Conservation (phyloP, 352 stramenopile genomes). For the Globisporangium spiculum region DNA sequence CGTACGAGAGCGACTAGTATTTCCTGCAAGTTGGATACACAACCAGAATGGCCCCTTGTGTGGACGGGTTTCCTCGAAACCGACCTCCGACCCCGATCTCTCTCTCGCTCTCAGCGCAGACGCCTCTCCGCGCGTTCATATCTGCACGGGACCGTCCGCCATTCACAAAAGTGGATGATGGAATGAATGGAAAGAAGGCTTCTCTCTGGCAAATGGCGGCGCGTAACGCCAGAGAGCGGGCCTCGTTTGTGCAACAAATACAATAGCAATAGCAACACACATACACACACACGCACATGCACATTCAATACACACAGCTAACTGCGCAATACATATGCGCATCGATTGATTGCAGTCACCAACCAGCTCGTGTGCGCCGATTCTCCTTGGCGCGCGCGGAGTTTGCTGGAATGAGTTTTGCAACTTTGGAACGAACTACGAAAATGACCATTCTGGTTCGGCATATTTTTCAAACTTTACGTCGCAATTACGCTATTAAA, state of each 20-base stretch:
- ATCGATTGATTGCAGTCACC: not conserved
- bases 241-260: constrained; percentile 16
- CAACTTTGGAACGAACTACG: too few relatives aligned
- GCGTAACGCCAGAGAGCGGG: not conserved
- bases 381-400: too few relatives aligned
- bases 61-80: constrained; percentile 7
- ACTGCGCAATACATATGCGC: not conserved
- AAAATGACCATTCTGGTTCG: too few relatives aligned
- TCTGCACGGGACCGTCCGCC: constrained; percentile 16
- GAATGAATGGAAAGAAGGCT: not conserved
- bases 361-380: too few relatives aligned
- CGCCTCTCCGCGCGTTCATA: constrained; percentile 6
- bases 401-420: too few relatives aligned
- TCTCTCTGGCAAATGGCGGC: constrained; percentile 8
- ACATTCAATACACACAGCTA: not conserved
- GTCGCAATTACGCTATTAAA: not conserved
- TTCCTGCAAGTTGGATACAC: constrained; percentile 7
- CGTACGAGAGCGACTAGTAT: constrained; percentile 52
- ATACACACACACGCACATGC: constrained; percentile 1
- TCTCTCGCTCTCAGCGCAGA: not conserved
- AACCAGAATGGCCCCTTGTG: not conserved
- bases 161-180: not conserved
- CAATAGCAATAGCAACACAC: not conserved
- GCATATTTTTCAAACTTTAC: not conserved
- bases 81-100: not conserved